Conservation (phyloP, 805 yeast genomes). For the Pichia cephalocereana region DNA sequence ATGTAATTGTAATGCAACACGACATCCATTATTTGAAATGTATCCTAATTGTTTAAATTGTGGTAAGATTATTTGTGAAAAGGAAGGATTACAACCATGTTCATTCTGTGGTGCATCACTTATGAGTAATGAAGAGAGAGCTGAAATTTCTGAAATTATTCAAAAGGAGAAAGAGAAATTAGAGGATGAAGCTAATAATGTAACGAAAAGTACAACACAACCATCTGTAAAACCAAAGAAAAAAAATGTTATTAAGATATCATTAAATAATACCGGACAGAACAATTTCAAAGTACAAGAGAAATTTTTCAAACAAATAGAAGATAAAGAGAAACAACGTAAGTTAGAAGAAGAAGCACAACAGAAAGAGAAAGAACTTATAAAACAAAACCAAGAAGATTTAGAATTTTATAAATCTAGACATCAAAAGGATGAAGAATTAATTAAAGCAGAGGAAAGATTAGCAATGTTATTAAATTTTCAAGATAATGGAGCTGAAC, state of each 20-base stretch:
- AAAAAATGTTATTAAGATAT: constrained; percentile 42
- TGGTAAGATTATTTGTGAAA: constrained; percentile 85
- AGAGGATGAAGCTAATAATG: constrained; percentile 20
- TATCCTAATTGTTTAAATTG: constrained; percentile 93
- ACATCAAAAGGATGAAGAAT: constrained; percentile 43
- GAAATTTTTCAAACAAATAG: constrained; percentile 49
- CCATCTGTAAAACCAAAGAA: constrained; percentile 18
- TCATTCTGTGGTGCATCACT: constrained; percentile 68
- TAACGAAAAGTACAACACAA: not conserved
- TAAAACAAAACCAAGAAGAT: constrained; percentile 34
- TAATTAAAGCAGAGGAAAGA: constrained; percentile 61
- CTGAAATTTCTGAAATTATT: constrained; percentile 44
- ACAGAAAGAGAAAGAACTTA: constrained; percentile 30
- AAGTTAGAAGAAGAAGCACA: constrained; percentile 25
- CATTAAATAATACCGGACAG: constrained; percentile 51
- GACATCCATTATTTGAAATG: constrained; percentile 80
- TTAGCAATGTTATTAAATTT: constrained; percentile 66
- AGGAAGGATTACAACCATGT: constrained; percentile 89
- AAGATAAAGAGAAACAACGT: constrained; percentile 34
- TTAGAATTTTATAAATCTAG: constrained; percentile 34
- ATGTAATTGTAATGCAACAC: constrained; percentile 80
- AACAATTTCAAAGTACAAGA: constrained; percentile 65
- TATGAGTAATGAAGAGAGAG: constrained; percentile 52
- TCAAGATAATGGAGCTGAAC: constrained; percentile 79
- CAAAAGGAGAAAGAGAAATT: constrained; percentile 42